Percentiles rank a stretch among this genome's conserved stretches.
phyloP scores from a whole-genome alignment of 257 asterid genomes.

The Apocynum venetum region DNA sequence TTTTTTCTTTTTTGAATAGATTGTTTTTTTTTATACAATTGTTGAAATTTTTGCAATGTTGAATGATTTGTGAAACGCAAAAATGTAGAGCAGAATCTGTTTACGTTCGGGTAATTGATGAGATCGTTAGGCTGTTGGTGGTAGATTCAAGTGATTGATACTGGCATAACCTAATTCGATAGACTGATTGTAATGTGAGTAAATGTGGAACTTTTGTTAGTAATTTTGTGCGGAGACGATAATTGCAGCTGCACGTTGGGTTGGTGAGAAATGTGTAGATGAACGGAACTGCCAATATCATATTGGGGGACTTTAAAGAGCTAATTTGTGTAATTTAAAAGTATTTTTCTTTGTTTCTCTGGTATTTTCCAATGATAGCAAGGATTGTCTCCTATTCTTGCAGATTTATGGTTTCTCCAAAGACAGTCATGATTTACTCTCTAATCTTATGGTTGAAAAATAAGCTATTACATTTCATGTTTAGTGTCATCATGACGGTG shows the following conservation, averaged over 20 bases:
- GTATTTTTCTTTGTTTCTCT: background rate
- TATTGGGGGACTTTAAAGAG: background rate
- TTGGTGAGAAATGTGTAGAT: background rate
- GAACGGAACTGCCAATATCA: background rate
- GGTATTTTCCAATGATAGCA: background rate
- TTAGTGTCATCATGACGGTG: background rate
- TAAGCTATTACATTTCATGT: background rate
- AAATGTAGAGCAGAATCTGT: background rate
- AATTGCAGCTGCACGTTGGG: background rate
- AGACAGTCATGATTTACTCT: background rate
- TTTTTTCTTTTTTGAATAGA: background rate
- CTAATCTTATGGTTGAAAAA: background rate
- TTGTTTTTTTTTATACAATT: background rate
- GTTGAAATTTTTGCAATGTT: background rate
- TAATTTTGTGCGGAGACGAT: background rate
- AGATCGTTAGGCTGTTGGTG: background rate
- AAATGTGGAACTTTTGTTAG: background rate
- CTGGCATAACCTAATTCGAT: background rate
- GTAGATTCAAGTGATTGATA: background rate
- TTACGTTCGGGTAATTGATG: background rate
- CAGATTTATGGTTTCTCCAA: background rate
- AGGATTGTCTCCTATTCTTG: background rate
- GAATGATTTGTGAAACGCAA: background rate
- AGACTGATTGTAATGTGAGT: background rate
- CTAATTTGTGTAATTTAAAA: background rate